A percentile compares a stretch with the other conserved stretches of the same genome.
Conservation (phyloP, 345 rosid genomes). For the Gossypium turneri region DNA sequence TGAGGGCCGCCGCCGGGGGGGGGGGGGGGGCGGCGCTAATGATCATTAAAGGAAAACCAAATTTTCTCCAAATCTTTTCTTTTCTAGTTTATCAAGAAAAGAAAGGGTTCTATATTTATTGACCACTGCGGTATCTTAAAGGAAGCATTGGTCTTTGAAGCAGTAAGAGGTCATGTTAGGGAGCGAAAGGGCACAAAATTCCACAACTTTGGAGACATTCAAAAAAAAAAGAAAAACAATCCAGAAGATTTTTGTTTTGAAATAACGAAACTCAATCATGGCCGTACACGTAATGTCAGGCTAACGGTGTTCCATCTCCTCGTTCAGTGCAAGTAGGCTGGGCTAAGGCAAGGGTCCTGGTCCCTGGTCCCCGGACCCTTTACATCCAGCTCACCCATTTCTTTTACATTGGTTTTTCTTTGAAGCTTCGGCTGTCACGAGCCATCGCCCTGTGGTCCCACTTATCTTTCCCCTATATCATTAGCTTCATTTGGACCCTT, state of each 20-base stretch:
- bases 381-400: conserved; percentile 29
- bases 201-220: conserved; percentile 16
- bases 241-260: conserved; percentile 17
- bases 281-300: conserved; percentile 38
- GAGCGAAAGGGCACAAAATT: neutral
- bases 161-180: neutral
- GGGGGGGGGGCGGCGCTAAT: too few relatives aligned
- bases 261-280: conserved; percentile 19
- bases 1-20: too few relatives aligned
- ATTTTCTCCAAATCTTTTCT: neutral
- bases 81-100: neutral
- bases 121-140: neutral
- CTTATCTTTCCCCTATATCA: neutral
- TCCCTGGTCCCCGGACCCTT: conserved; percentile 6
- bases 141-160: neutral
- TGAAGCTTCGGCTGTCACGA: neutral
- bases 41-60: neutral
- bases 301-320: conserved; percentile 20
- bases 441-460: neutral
- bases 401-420: neutral
- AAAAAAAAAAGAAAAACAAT: neutral
- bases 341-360: neutral
- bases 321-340: conserved; percentile 14
- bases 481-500: conserved; percentile 19
- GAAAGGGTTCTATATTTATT: neutral